Evolutionary conservation across 768 basidiomycete species (phyloP).

Genomic region (Amanita inopinata): DNA sequence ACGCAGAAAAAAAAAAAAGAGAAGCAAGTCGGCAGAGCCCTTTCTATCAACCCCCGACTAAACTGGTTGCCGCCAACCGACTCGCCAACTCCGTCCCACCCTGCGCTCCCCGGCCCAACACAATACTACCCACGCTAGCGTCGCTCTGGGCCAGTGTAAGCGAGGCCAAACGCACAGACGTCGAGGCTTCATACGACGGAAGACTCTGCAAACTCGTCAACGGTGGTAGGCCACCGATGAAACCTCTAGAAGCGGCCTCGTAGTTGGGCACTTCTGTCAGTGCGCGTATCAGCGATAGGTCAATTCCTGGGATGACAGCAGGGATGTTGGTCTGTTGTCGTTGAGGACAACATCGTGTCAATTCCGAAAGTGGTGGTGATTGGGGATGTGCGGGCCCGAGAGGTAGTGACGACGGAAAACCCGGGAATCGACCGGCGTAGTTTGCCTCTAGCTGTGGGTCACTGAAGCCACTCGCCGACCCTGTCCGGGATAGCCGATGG

Average conservation of each 20-base stretch:
- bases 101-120: background rate
- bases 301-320: no score
- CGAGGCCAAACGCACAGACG: background rate
- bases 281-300: slow-evolving; percentile 18
- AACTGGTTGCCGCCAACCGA: no score
- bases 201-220: slow-evolving; percentile 64
- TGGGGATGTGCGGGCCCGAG: no score
- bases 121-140: background rate
- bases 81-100: background rate
- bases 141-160: background rate
- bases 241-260: slow-evolving; percentile 72
- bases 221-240: slow-evolving; percentile 87
- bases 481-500: slow-evolving; percentile 15
- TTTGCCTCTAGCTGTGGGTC: no score
- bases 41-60: no score
- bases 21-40: background rate
- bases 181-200: slow-evolving; percentile 70
- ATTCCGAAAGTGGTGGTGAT: background rate
- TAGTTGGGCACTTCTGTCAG: slow-evolving; percentile 84
- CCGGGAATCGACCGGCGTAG: no score
- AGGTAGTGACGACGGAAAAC: no score
- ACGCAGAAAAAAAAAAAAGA: background rate
- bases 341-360: background rate
- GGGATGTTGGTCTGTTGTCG: no score
- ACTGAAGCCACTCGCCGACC: background rate